Percentiles rank a stretch among this genome's conserved stretches.
phyloP scores from a whole-genome alignment of 1,139 yeast genomes.

The Suhomyces wounanorum region DNA sequence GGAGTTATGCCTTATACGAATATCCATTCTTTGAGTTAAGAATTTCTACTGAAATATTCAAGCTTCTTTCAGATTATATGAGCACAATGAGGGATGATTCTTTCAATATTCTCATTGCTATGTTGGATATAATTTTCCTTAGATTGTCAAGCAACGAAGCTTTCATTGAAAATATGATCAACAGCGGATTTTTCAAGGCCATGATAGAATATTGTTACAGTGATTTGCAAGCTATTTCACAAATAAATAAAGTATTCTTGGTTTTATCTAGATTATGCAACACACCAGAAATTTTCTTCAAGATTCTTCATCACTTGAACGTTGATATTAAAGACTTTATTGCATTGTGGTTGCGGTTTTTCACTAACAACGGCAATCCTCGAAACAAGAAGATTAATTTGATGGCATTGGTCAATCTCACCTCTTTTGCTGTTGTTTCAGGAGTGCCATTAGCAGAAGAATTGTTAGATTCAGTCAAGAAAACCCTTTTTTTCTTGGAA shows the following conservation, averaged over 20 bases:
- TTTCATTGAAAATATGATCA: constrained; percentile 39
- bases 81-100: constrained; percentile 72
- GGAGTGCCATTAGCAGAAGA: constrained; percentile 28
- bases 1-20: constrained; percentile 68
- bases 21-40: constrained; percentile 46
- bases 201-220: constrained; percentile 51
- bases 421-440: constrained; percentile 26
- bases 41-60: constrained; percentile 39
- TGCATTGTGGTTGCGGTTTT: constrained; percentile 37
- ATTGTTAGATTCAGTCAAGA: constrained; percentile 46
- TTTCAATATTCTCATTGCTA: constrained; percentile 54
- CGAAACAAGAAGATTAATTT: constrained; percentile 63
- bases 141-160: constrained; percentile 26
- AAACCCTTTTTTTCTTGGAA: constrained; percentile 65
- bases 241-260: constrained; percentile 52
- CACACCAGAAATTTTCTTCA: constrained; percentile 46
- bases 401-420: constrained; percentile 56
- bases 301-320: constrained; percentile 34
- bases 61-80: constrained; percentile 57
- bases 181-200: constrained; percentile 50
- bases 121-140: constrained; percentile 58
- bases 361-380: constrained; percentile 64
- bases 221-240: constrained; percentile 50
- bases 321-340: constrained; percentile 29
- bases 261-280: constrained; percentile 57